These are phyloP conservation scores for Dioscorea alata DNA, from an alignment of 106 monocot species.

Conservation along the genomic window DNA sequence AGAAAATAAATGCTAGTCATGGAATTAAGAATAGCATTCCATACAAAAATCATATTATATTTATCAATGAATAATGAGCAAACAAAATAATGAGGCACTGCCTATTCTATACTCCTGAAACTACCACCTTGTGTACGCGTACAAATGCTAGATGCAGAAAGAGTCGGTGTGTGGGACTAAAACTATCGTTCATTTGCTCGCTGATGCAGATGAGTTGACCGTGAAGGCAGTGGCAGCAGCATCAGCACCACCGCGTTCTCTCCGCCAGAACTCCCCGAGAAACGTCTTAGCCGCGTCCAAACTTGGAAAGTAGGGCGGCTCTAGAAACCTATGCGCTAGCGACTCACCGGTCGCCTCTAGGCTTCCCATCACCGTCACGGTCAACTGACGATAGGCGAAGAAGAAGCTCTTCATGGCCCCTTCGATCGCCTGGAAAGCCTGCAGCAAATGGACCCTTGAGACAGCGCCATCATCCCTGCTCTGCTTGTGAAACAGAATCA, in stretches of 20 bases:
- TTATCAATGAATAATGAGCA: too few species aligned
- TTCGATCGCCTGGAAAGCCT: slow-evolving; percentile 75
- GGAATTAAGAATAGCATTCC: too few species aligned
- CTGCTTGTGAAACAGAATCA: slow-evolving; percentile 53
- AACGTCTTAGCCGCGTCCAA: slow-evolving; percentile 88
- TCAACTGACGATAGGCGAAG: slow-evolving; percentile 65
- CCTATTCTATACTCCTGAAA: too few species aligned
- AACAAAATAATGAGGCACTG: too few species aligned
- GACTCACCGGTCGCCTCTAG: slow-evolving; percentile 50
- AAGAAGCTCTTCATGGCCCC: slow-evolving; percentile 72
- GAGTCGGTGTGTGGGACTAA: too few species aligned
- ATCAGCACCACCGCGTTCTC: background rate
- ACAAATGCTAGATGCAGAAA: too few species aligned
- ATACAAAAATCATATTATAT: too few species aligned
- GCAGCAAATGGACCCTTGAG: slow-evolving; percentile 54
- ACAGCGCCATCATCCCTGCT: slow-evolving; percentile 26
- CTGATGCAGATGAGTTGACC: too few species aligned
- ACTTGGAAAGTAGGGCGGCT: slow-evolving; percentile 83
- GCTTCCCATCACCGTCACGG: slow-evolving; percentile 62
- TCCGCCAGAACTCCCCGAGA: slow-evolving; percentile 59
- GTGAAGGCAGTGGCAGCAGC: background rate
- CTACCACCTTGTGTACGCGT: too few species aligned
- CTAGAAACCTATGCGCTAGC: slow-evolving; percentile 53
- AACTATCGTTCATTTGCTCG: too few species aligned
- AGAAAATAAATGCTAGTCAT: too few species aligned